Evolutionary conservation across 257 asterid species (phyloP).

Genomic region (Gentiana macrophylla): DNA sequence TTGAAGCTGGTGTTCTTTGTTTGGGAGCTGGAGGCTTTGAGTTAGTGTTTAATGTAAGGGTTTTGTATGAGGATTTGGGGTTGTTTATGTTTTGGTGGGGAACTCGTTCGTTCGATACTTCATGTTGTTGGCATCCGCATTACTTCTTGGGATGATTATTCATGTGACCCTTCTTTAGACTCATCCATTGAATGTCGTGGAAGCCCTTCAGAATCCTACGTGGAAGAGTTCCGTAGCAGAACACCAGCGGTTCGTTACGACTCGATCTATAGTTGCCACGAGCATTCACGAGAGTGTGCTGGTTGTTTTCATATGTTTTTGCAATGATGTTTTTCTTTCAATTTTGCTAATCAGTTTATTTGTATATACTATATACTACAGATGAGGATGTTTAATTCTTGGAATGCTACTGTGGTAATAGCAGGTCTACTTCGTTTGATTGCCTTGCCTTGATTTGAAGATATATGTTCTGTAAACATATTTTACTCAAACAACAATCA

Average conservation of each 20-base stretch:
- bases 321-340: no score
- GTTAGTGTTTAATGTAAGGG: conserved; percentile 3
- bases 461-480: no score
- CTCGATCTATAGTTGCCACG: conserved; percentile 23
- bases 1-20: no score
- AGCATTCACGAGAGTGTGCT: conserved; percentile 47
- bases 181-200: conserved; percentile 27
- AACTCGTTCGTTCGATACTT: conserved; percentile 58
- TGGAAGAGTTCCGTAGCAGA: conserved; percentile 66
- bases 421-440: no score
- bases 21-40: no score
- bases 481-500: no score
- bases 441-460: no score
- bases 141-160: conserved; percentile 58
- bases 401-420: no score
- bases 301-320: conserved; percentile 34
- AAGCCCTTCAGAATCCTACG: conserved; percentile 49
- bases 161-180: conserved; percentile 31
- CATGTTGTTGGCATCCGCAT: conserved; percentile 59
- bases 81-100: conserved; percentile 63
- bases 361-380: no score
- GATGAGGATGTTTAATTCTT: no score
- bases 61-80: conserved; percentile 88
- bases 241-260: conserved; percentile 53
- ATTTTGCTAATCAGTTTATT: no score